Base-by-base conservation (phyloP, 2,329 filamentous ascomycete genomes). In the Geosmithia putterillii region DNA sequence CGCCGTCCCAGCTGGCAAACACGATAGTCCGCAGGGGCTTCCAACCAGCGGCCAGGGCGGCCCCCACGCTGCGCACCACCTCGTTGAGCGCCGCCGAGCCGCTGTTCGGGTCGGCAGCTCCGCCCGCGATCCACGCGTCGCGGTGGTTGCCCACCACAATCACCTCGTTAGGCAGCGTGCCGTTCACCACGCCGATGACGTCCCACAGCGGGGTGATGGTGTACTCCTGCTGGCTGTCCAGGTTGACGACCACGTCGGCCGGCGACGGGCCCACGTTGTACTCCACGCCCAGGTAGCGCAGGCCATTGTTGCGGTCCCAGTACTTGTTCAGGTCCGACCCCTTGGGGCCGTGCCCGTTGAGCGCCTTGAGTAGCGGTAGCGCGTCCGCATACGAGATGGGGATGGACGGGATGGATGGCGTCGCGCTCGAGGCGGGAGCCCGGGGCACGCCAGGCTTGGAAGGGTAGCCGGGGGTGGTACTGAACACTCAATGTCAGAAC, bases 101-200 rank as follows among this genome's bases (percentile, higher is more conserved):
- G 48, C 81, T 85, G 66, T 90, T 90, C 1, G 86, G 86, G 52
- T 94, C 86, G 12, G 72, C 83, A 15, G 85, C 84, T 20, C 86
- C 86, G n/a, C 86, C 86, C 18, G 81, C 81, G 53, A 90, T 82
- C 86, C 86, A 94, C 0, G 89, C 86, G 61, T 95, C 88, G 28
- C 88, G 79, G 56, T 95, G 89, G 55, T 94, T 95, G n/a, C 89
- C 88, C 25, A 96, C 66, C 3, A 98, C 73, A 39, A 98, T 70
- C 1, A 95, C 87, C 55, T 95, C 88, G 52, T 95, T 80, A 0
- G 79, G 70, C 32, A 92, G 78, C 1, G 83, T 84, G 9, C 90
- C 92, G 53, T 95, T 95, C 58, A 98, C 86, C 39, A 92, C 70
- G 38, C 90, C 90, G 50, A 96, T 90, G 2, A 92, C 86, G 56